Conservation (phyloP, 768 basidiomycete species). For the Rubroboletus satanas region DNA sequence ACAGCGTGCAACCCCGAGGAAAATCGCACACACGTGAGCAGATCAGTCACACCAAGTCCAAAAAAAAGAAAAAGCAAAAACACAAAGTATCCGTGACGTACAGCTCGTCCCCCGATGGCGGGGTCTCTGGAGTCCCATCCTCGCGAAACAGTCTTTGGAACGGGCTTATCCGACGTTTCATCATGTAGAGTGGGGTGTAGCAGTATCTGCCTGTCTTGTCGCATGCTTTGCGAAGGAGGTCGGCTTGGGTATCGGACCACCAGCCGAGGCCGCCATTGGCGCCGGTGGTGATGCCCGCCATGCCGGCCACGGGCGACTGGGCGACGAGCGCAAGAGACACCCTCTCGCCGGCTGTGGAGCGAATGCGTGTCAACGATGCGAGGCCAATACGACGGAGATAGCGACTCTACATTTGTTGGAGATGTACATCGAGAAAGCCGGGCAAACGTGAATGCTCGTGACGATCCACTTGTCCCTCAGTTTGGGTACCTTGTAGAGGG, state of each 20-base stretch:
- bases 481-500: conserved; percentile 19
- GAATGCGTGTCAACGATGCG: not conserved
- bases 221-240: conserved; percentile 22
- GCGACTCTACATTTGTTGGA: conserved; percentile 22
- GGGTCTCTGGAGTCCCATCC: not conserved
- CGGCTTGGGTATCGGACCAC: conserved; percentile 19
- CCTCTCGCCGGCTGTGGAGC: conserved; percentile 19
- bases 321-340: conserved; percentile 22
- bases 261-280: conserved; percentile 14
- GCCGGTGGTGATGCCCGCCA: conserved; percentile 10
- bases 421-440: conserved; percentile 34
- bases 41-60: too few relatives aligned
- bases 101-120: conserved; percentile 11
- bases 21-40: too few relatives aligned
- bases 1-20: too few relatives aligned
- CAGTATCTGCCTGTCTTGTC: conserved; percentile 20
- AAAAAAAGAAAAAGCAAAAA: too few relatives aligned
- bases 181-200: conserved; percentile 27
- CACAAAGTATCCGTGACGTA: conserved; percentile 2
- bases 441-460: conserved; percentile 30
- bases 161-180: conserved; percentile 16
- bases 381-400: not conserved
- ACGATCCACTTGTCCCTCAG: conserved; percentile 34
- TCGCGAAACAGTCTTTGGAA: conserved; percentile 8
- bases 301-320: conserved; percentile 10